phyloP scores from a whole-genome alignment of 352 stramenopile species.

The Halophytophthora polymorphica region DNA sequence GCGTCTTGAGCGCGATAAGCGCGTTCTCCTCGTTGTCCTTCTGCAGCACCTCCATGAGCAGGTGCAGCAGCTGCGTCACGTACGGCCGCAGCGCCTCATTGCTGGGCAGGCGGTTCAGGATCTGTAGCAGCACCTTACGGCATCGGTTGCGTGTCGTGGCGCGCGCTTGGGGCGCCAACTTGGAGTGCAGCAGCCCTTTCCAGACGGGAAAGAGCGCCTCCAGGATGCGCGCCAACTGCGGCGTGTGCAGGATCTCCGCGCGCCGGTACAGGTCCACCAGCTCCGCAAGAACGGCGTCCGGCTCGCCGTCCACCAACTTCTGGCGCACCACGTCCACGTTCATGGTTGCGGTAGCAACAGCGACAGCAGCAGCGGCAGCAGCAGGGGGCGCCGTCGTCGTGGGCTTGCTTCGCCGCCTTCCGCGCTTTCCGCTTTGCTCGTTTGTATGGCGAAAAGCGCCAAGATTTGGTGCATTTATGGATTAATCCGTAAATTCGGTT shows the following conservation, averaged over 20 bases:
- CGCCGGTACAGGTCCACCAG: conserved; percentile 85
- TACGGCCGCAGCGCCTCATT: conserved; percentile 95
- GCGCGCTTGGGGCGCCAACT: conserved; percentile 68
- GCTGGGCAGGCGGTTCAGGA: conserved; percentile 92
- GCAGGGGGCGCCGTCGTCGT: neutral
- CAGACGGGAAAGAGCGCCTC: conserved; percentile 90
- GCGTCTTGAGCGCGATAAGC: conserved; percentile 92
- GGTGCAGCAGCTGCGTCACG: conserved; percentile 87
- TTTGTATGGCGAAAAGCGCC: conserved; percentile 4
- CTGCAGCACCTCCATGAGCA: conserved; percentile 93
- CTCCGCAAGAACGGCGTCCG: conserved; percentile 75
- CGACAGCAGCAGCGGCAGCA: neutral
- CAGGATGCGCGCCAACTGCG: conserved; percentile 89
- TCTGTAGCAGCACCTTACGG: conserved; percentile 92
- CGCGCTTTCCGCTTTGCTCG: conserved; percentile 20
- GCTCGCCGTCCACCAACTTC: conserved; percentile 78
- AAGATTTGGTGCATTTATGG: conserved; percentile 11
- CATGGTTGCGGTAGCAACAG: conserved; percentile 33
- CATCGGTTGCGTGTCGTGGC: conserved; percentile 85
- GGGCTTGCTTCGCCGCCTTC: conserved; percentile 5
- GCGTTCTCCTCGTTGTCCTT: conserved; percentile 97
- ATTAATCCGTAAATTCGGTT: neutral
- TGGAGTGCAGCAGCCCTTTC: conserved; percentile 77
- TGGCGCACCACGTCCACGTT: conserved; percentile 87
- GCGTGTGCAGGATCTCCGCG: conserved; percentile 86